Percentiles rank a stretch among this genome's conserved stretches.
Evolutionary conservation across 2,329 filamentous ascomycete species (phyloP).

Genomic region (Fusarium mundagurra): DNA sequence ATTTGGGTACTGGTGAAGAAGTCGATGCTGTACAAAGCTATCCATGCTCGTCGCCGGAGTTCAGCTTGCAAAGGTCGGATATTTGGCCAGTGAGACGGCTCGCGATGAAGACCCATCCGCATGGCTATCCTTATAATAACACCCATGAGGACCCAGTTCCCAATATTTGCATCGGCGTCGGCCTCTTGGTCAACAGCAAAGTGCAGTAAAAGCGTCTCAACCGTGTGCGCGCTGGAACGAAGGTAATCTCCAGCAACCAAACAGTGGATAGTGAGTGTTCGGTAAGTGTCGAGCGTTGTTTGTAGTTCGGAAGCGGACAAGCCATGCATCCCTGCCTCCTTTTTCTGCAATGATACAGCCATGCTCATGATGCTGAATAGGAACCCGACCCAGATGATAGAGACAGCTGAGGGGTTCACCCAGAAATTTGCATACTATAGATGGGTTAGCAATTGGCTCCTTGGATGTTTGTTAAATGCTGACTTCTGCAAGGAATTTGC

Average conservation of each 20-base stretch:
- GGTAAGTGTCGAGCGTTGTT: slow-evolving; percentile 15
- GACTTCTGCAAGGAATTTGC: slow-evolving; percentile 11
- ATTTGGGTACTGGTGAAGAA: slow-evolving; percentile 35
- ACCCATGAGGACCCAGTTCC: slow-evolving; percentile 29
- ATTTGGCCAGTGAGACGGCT: slow-evolving; percentile 30
- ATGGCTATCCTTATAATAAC: slow-evolving; percentile 28
- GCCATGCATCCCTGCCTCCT: neutral
- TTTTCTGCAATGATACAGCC: neutral
- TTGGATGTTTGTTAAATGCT: neutral
- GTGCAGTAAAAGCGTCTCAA: slow-evolving; percentile 28
- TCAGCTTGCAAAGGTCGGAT: slow-evolving; percentile 29
- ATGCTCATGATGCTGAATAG: slow-evolving; percentile 18
- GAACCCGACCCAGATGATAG: slow-evolving; percentile 16
- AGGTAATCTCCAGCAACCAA: slow-evolving; percentile 31
- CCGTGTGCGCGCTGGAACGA: slow-evolving; percentile 19
- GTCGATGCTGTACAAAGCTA: slow-evolving; percentile 28
- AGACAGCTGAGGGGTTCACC: neutral
- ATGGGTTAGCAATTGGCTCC: neutral
- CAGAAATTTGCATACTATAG: slow-evolving; percentile 8
- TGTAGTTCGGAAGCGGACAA: neutral
- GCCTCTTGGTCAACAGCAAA: slow-evolving; percentile 31
- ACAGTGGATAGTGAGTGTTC: slow-evolving; percentile 30
- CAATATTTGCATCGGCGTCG: slow-evolving; percentile 6
- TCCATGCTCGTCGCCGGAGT: slow-evolving; percentile 26
- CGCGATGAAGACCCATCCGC: slow-evolving; percentile 29